These are phyloP conservation scores for Sonneratia caseolaris DNA, from an alignment of 345 rosid genomes.

Conservation along the genomic window DNA sequence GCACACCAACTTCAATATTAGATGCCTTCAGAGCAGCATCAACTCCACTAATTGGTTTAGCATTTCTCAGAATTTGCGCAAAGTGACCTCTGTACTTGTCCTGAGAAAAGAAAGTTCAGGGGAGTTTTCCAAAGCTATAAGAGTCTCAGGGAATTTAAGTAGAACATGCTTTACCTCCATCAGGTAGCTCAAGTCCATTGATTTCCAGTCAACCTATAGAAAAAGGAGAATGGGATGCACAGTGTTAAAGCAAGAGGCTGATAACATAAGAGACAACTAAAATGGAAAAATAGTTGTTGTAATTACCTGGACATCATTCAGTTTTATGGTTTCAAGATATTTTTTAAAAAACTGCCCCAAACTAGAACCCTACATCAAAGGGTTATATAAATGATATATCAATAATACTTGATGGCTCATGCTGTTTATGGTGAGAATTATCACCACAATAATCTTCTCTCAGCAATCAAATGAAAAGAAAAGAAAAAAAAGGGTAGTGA, in stretches of 20 bases:
- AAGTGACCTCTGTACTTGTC: constrained; percentile 36
- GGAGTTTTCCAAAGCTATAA: neutral
- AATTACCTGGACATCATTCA: constrained; percentile 82
- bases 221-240: constrained; percentile 8
- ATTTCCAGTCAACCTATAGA: constrained; percentile 81
- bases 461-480: neutral
- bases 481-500: neutral
- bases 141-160: neutral
- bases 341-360: constrained; percentile 84
- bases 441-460: neutral
- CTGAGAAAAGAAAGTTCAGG: constrained; percentile 21
- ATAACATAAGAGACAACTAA: neutral
- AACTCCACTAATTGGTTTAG: constrained; percentile 53
- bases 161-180: constrained; percentile 42
- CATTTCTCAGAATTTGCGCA: constrained; percentile 54
- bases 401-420: neutral
- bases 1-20: constrained; percentile 60
- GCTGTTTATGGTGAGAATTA: neutral
- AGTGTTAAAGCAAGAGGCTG: neutral
- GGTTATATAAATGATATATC: neutral
- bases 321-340: constrained; percentile 84
- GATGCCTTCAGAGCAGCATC: constrained; percentile 59
- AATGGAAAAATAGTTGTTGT: neutral
- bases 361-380: constrained; percentile 71
- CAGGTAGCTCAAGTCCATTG: constrained; percentile 77